Base-by-base conservation (phyloP, 345 rosid species). In the Aquilaria malaccensis region DNA sequence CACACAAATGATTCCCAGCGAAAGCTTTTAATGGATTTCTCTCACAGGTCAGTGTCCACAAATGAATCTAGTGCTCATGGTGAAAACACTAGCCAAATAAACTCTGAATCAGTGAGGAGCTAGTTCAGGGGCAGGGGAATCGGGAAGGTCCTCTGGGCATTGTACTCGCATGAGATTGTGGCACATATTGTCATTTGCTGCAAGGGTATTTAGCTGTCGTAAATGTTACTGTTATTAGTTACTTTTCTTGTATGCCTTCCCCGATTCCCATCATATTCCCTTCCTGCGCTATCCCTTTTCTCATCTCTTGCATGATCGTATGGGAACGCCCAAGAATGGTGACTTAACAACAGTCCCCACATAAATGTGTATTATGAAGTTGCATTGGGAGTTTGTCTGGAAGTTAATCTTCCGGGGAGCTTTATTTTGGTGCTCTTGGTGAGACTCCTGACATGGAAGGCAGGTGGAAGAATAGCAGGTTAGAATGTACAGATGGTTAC, bases 1-100 rank as follows among this genome's bases (percentile, higher is more conserved):
- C 99, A 91, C 76, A 88, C 99, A 0, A 89, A 79, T 52, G 95
- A 88, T 55, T 67, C 66, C 64, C 97, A 95, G 77, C 66, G 85
- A 73, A 88, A 83, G 64, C 84, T 79, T 33, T 77, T 95, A 69
- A 76, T 85, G 7, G 82, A 75, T 67, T 86, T 90, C 64, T 88
- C 93, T 56, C 94, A 81, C 62, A 88, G 77, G 50, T 79, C 85
- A 0, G 73, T 75, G 56, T 74, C 82, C 9, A 55, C 64, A 6
- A 71, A 75, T 14, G 85, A 71, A 45, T 55, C 81, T 15, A 69
- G 55, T 48, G 62, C 74, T 1, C 76, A 69, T 67, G 64, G 70
- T 33, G 82, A 79, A 45, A 70, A 66, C 63, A 75, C 71, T 67
- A 63, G 77, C 63, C 88, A 66, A 64, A 65, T 80, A 45, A 87